Evolutionary conservation across 371 early-diverging fungal genomes (phyloP).

Genomic region (Fennellomyces sp.): DNA sequence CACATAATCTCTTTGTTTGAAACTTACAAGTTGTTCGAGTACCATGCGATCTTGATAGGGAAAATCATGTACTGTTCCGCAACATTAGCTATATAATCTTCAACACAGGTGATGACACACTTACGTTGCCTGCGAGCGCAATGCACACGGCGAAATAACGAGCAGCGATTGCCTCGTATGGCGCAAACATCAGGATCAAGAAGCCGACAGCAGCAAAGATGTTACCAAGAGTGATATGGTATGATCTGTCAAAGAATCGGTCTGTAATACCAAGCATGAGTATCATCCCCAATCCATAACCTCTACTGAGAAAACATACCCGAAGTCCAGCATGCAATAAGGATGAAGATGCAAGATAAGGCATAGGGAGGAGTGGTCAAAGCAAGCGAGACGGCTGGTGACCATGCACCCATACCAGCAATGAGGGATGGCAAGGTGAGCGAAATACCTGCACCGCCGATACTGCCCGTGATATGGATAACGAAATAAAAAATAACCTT

Average conservation of each 20-base stretch:
- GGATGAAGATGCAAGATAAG: slow-evolving; percentile 14
- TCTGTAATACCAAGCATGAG: slow-evolving; percentile 7
- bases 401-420: slow-evolving; percentile 37
- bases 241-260: slow-evolving; percentile 27
- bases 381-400: slow-evolving; percentile 25
- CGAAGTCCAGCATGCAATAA: slow-evolving; percentile 34
- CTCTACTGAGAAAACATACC: not conserved
- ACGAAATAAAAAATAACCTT: slow-evolving; percentile 32
- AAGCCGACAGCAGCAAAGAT: slow-evolving; percentile 22
- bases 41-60: slow-evolving; percentile 37
- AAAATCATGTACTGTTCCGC: slow-evolving; percentile 31
- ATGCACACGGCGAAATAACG: slow-evolving; percentile 29
- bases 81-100: too few species aligned
- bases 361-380: slow-evolving; percentile 39
- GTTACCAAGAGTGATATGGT: slow-evolving; percentile 28
- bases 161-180: not conserved
- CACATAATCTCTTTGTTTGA: not conserved
- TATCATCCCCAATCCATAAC: not conserved
- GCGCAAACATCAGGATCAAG: slow-evolving; percentile 26
- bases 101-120: too few species aligned
- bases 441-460: slow-evolving; percentile 34
- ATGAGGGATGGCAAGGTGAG: slow-evolving; percentile 37
- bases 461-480: slow-evolving; percentile 33
- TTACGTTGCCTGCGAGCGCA: slow-evolving; percentile 15
- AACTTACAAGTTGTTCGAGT: slow-evolving; percentile 30